Percentiles rank a stretch among this genome's conserved stretches.
Conservation (phyloP, 2,329 filamentous ascomycete species). For the Monosporascus sp. region DNA sequence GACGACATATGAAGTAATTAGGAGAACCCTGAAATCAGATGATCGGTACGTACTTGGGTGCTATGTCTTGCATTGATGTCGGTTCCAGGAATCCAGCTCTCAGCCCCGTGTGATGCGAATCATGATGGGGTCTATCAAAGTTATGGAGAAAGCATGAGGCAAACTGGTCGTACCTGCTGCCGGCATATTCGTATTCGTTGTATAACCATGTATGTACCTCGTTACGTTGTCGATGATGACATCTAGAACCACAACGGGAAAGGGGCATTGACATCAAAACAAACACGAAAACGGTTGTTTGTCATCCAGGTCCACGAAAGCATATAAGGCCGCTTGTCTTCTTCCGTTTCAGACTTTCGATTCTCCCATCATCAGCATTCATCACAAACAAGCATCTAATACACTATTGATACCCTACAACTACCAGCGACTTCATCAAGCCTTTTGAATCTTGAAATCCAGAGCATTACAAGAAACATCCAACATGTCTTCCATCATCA, state of each 20-base stretch:
- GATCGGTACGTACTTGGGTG: too few relatives aligned
- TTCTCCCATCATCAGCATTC: not conserved
- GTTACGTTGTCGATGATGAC: not conserved
- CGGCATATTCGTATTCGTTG: too few relatives aligned
- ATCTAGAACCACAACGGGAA: not conserved
- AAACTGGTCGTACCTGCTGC: too few relatives aligned
- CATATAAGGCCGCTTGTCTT: not conserved
- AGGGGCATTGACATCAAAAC: not conserved
- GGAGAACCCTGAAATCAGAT: too few relatives aligned
- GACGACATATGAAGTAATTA: too few relatives aligned
- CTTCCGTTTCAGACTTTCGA: not conserved
- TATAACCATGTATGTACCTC: too few relatives aligned
- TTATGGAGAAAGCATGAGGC: too few relatives aligned
- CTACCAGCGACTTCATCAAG: not conserved
- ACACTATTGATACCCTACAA: not conserved
- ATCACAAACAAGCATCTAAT: not conserved
- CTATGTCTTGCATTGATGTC: too few relatives aligned
- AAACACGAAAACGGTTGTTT: not conserved
- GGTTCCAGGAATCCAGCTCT: too few relatives aligned
- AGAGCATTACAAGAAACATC: too few relatives aligned
- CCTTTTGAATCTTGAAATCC: not conserved
- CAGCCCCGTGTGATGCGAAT: too few relatives aligned
- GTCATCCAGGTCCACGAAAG: not conserved
- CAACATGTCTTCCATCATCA: constrained; percentile 52
- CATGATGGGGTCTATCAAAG: too few relatives aligned